Base-by-base conservation (phyloP, 2,329 filamentous ascomycete species). In the Aspergillus sp. region DNA sequence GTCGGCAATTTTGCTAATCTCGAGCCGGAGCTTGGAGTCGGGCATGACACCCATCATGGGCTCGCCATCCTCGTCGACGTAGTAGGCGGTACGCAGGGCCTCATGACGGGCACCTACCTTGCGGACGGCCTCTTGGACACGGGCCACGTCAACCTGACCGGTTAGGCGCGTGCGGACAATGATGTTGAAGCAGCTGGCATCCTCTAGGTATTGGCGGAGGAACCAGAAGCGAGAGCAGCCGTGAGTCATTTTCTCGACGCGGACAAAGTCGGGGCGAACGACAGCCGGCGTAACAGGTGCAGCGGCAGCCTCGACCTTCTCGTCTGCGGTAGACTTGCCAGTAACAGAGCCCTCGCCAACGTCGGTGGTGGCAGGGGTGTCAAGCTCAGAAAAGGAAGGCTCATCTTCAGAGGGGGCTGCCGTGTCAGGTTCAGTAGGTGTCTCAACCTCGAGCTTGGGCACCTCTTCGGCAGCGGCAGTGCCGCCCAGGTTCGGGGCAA, bases 121-220 rank as follows among this genome's bases (percentile, higher is more conserved):
- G 15, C 5, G 5, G 15, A 41, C 38, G 38, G 38, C 60, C 60
- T 50, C 21, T 6, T 5, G 10, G 12, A 28, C 10, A 12, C 12
- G 10, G n/a, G 10, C 21, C 4, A 50, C 47, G 12, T 10, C 10
- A 28, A 50, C 10, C 15, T 28, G 7, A 23, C 47, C 15, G n/a
- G 19, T 6, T 9, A 50, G 23, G 30, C 38, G 38, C 9, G 10
- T 50, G 23, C 10, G 15, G 25, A 28, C 23, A n/a, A n/a, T 25
- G 12, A 23, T 10, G 12, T 19, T 72, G 51, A 19, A 57, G 56
- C 21, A 69, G 15, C 57, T 5, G 69, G 71, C 5, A 58, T 49
- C 21, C 65, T 61, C 30, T 7, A 9, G 72, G 47, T 50, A 50
- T 0, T 12, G 15, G 10, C 21, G 23, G 15, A 50, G 25, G 21